Conservation (phyloP, 257 asterid genomes). For the Mitragyna speciosa region DNA sequence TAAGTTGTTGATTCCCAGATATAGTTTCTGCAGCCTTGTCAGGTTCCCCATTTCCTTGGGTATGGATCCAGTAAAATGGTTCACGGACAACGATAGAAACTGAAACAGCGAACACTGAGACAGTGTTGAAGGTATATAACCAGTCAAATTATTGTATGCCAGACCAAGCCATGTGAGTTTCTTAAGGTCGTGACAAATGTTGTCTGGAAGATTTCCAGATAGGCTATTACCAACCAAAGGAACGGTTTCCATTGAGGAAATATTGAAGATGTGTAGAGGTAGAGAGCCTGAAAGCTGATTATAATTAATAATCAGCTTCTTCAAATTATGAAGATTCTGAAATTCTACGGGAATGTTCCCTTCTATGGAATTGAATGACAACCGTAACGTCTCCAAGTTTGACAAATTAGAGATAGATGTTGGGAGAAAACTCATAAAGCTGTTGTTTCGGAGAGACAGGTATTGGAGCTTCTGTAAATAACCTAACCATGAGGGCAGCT, state of each 20-base stretch:
- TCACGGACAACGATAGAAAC: neutral
- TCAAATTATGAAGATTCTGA: conserved; percentile 6
- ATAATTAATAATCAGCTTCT: neutral
- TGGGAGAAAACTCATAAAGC: conserved; percentile 3
- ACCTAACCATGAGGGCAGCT: conserved; percentile 15
- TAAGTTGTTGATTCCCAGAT: neutral
- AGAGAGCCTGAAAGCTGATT: conserved; percentile 10
- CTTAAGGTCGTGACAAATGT: too few relatives aligned
- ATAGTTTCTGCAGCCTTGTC: neutral
- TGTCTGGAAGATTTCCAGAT: too few relatives aligned
- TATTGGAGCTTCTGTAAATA: neutral
- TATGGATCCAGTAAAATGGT: neutral
- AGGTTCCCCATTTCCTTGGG: conserved; percentile 1
- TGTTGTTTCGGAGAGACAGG: neutral
- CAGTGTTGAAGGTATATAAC: neutral
- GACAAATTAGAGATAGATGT: neutral
- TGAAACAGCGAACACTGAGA: neutral
- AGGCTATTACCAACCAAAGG: neutral
- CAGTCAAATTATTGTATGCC: neutral
- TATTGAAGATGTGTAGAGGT: neutral
- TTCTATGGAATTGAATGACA: neutral
- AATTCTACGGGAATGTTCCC: conserved; percentile 9
- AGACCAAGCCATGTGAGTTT: neutral
- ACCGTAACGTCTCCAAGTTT: neutral
- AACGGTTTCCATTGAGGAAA: neutral